Evolutionary conservation across 2,329 filamentous ascomycete genomes (phyloP).

Genomic region (Fusarium longipes): DNA sequence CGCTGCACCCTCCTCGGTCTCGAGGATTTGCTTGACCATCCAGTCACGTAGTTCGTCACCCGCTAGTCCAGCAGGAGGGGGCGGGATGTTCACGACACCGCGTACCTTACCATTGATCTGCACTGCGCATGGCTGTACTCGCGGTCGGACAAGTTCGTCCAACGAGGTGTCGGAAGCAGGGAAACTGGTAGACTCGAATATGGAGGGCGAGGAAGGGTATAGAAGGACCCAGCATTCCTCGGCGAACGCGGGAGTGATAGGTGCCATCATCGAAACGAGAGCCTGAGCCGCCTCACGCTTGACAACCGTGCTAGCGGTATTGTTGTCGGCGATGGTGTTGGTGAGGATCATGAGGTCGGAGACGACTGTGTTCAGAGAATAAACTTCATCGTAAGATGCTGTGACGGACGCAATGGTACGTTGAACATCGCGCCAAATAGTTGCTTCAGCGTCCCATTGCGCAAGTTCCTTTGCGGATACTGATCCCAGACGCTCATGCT

Average conservation of each 20-base stretch:
- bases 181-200: slow-evolving; percentile 66
- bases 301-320: slow-evolving; percentile 55
- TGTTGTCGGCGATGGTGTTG: slow-evolving; percentile 69
- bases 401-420: slow-evolving; percentile 74
- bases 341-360: slow-evolving; percentile 86
- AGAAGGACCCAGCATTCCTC: slow-evolving; percentile 83
- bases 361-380: slow-evolving; percentile 83
- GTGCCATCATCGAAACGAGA: slow-evolving; percentile 79
- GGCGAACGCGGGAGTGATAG: slow-evolving; percentile 81
- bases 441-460: slow-evolving; percentile 59
- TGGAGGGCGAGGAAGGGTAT: slow-evolving; percentile 51
- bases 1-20: slow-evolving; percentile 68
- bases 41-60: slow-evolving; percentile 65
- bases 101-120: slow-evolving; percentile 84
- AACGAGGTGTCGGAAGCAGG: slow-evolving; percentile 65
- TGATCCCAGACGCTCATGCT: slow-evolving; percentile 45
- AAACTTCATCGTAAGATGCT: slow-evolving; percentile 74
- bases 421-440: slow-evolving; percentile 75
- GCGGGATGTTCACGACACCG: slow-evolving; percentile 73
- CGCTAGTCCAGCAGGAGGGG: slow-evolving; percentile 56
- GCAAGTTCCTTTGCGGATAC: slow-evolving; percentile 50
- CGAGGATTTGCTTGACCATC: slow-evolving; percentile 70
- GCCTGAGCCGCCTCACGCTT: slow-evolving; percentile 62
- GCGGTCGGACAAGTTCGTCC: slow-evolving; percentile 60
- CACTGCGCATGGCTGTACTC: slow-evolving; percentile 70